A percentile compares a stretch with the other conserved stretches of the same genome.
phyloP scores from a whole-genome alignment of 2,329 filamentous ascomycete genomes.

The Ilyonectria mors-panacis region DNA sequence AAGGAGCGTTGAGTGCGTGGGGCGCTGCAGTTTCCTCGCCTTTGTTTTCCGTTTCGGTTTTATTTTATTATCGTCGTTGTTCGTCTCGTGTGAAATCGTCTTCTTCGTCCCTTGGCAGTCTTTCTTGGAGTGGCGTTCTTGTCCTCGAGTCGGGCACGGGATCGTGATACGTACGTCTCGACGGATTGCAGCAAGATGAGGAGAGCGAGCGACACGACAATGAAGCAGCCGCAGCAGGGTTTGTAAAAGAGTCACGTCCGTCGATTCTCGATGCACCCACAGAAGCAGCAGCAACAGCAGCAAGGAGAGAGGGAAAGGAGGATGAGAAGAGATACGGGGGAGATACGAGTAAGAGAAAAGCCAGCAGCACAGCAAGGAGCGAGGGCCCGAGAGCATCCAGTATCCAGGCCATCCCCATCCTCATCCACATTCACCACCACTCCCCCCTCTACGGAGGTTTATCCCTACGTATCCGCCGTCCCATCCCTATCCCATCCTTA shows the following conservation, averaged over 20 bases:
- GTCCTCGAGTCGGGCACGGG: slow-evolving; percentile 14
- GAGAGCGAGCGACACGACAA: slow-evolving; percentile 29
- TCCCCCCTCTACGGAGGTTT: background rate
- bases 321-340: slow-evolving; percentile 14
- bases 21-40: slow-evolving; percentile 24
- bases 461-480: slow-evolving; percentile 20
- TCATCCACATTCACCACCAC: slow-evolving; percentile 17
- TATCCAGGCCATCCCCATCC: slow-evolving; percentile 20
- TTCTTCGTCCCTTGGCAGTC: slow-evolving; percentile 32
- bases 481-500: slow-evolving; percentile 37
- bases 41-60: slow-evolving; percentile 24
- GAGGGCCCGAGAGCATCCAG: slow-evolving; percentile 27
- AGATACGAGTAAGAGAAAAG: slow-evolving; percentile 17
- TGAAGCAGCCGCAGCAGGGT: slow-evolving; percentile 8
- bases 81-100: slow-evolving; percentile 33
- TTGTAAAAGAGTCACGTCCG: slow-evolving; percentile 19
- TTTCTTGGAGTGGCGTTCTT: slow-evolving; percentile 15
- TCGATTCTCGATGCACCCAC: slow-evolving; percentile 24
- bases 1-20: slow-evolving; percentile 25
- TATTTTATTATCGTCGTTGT: slow-evolving; percentile 27
- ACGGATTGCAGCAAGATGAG: slow-evolving; percentile 3
- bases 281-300: slow-evolving; percentile 6
- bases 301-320: slow-evolving; percentile 8
- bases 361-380: slow-evolving; percentile 15
- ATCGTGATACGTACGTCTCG: slow-evolving; percentile 17